Evolutionary conservation across 1,284 basidiomycete genomes (phyloP), one percentile per base, ranked within the genome.

Genomic region (Puccinia horiana): DNA sequence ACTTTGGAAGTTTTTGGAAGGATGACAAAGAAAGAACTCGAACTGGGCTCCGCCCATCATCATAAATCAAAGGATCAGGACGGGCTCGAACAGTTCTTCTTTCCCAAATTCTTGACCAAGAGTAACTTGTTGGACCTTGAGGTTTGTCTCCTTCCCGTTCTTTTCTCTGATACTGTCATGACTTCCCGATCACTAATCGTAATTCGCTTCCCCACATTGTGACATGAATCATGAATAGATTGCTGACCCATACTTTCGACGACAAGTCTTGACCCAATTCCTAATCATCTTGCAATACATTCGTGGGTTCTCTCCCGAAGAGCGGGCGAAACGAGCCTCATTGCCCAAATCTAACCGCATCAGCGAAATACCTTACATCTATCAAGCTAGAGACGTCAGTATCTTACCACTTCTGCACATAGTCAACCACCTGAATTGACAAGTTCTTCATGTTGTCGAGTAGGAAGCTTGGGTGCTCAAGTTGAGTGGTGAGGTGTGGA

Each of bases 261-360:
- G 94, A n/a, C 95, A 96, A 88, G 91, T 95, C 85, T 89, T 96
- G 37, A 92, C 95, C 85, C 94, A 96, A 86, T 89, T 94, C 18
- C 89, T 95, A 52, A 93, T 96, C 76, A 89, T 95, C 8, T 90
- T 95, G 69, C 90, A 92, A 81, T 93, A 95, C 86, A 89, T 96
- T 37, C 89, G 93, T 29, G 91, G 89, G 2, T 94, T 94, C 86
- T 93, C 93, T 0, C 91, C 92, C 83, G 84, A 90, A 0, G 90
- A 90, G 9, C 93, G 93, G 84, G 88, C 89, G 0, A 87, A 88
- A 44, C 69, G 79, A 1, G 37, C 70, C n/a, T 16, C 56, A 9
- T 44, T 74, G 16, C 70, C 70, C 11, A 73, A 63, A 35, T 63
- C 79, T 1, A 81, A 81, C 49, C 47, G 79, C 32, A 58, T 74